Conservation (phyloP, 2,329 filamentous ascomycete species). For the Meredithiella fracta region DNA sequence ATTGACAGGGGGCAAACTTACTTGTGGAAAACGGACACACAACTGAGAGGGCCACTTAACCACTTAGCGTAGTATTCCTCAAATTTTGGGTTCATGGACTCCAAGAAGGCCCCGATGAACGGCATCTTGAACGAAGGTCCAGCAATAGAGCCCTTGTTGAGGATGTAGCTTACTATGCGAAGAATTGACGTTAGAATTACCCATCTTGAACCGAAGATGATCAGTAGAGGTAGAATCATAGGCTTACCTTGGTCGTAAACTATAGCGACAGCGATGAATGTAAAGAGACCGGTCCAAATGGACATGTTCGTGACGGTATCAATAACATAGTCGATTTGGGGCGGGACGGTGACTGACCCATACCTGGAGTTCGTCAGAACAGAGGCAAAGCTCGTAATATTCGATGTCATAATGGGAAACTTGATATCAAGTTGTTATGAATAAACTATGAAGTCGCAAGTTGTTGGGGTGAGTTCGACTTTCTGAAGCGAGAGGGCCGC, state of each 20-base stretch:
- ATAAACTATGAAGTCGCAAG: neutral
- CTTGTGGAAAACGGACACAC: conserved; percentile 99
- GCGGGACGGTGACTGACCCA: conserved; percentile 32
- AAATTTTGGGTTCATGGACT: conserved; percentile 85
- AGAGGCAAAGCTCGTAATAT: conserved; percentile 49
- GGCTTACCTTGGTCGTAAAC: conserved; percentile 77
- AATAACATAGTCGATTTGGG: conserved; percentile 39
- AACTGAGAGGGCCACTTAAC: conserved; percentile 79
- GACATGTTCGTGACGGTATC: conserved; percentile 32
- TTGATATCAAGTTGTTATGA: neutral
- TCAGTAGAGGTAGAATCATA: conserved; percentile 16
- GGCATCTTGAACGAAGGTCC: conserved; percentile 63
- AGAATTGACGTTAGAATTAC: conserved; percentile 6
- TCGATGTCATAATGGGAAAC: conserved; percentile 26
- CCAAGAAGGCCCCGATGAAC: conserved; percentile 88
- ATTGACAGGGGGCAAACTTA: conserved; percentile 27
- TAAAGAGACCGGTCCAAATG: conserved; percentile 33
- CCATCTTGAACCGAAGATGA: neutral
- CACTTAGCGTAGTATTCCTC: conserved; percentile 84
- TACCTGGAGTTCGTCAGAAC: conserved; percentile 46
- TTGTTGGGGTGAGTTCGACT: neutral
- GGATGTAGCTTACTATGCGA: conserved; percentile 51
- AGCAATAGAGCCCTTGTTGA: conserved; percentile 58
- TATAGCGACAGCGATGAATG: conserved; percentile 53
- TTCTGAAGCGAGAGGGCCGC: neutral